Evolutionary conservation across 768 basidiomycete species (phyloP), one percentile per base, ranked within the genome.

Genomic region (Psilocybe tampanensis): DNA sequence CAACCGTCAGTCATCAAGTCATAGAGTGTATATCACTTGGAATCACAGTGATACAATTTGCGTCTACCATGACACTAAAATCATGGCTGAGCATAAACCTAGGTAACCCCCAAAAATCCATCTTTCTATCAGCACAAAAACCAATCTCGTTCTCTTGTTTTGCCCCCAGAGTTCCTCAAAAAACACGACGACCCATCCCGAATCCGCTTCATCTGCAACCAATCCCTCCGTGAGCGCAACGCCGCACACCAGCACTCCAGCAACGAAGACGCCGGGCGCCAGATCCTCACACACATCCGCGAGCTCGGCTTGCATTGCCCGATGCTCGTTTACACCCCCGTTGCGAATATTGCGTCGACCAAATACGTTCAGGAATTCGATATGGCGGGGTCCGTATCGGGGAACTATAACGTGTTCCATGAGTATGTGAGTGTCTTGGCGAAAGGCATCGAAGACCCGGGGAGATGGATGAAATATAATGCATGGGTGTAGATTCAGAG

Each of bases 381-480:
- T 2, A 34, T 45, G 34, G 54, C 47, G 2, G 54, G 54, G 15
- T 55, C 54, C 2, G 24, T 47, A 0, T 45, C 9, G 8, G 54
- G 44, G 23, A 55, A 48, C 22, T 49, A 55, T 26, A 34, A 29
- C 8, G 41, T 55, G 22, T 55, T 36, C 34, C 44, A 47, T 13
- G 11, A 12, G 9, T 55, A 47, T 18, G 24, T 55, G 8, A 24
- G 19, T 17, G 22, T 33, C 11, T 29, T 55, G 18, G 47, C 26
- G 15, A 23, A 26, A 23, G 54, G 36, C 3, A 24, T 4, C 7
- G 15, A 17, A 15, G 41, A 53, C 12, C 41, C 23, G n/a, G 43
- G 24, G 24, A 44, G 32, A 21, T 47, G 47, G 54, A 55, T 47
- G 45, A 55, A 53, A 29, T 53, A 53, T 19, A 29, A 53, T 26